Evolutionary conservation across 495 filamentous ascomycete species (phyloP), one percentile per base, ranked within the genome.

Genomic region (Aspergillus cavernicola): DNA sequence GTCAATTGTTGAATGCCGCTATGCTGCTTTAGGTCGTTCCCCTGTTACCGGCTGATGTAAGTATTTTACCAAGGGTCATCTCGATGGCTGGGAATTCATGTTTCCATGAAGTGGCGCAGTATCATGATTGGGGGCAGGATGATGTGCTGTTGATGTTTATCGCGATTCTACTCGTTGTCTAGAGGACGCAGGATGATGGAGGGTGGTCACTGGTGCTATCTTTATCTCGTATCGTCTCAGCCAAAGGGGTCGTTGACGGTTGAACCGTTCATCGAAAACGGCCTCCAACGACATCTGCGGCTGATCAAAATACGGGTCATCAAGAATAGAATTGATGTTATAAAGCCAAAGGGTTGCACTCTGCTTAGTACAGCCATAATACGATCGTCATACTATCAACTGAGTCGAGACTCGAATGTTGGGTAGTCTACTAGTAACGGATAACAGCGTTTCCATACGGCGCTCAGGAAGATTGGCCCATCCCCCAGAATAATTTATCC

Each of bases 371-470:
- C 20, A 8, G 39, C 16, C 0, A 22, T 13, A 19, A 42, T 22
- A 42, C 39, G 39, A 22, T 12, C 13, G 24, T 23, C 20, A 22
- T n/a, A n/a, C n/a, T n/a, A n/a, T n/a, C n/a, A n/a, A n/a, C n/a
- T n/a, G n/a, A n/a, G 24, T 28, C 24, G 9, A 28, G 24, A 28
- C 24, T 28, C 4, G 4, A 9, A 4, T 28, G 24, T 28, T 28
- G n/a, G n/a, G n/a, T n/a, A n/a, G n/a, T n/a, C n/a, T 4, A 33
- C 31, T 7, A 13, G 11, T 33, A 33, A 33, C 6, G 41, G 28
- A 37, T 37, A 24, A 44, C 31, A 19, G 43, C 52, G 52, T 54
- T 54, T 38, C 52, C 52, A 54, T 54, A 54, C 52, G 32, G 52
- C 28, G 19, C 32, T 13, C 13, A 16, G 52, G 7, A 19, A 44